phyloP scores from a whole-genome alignment of 1,284 basidiomycete genomes.

The Cutaneotrichosporon cutaneum region DNA sequence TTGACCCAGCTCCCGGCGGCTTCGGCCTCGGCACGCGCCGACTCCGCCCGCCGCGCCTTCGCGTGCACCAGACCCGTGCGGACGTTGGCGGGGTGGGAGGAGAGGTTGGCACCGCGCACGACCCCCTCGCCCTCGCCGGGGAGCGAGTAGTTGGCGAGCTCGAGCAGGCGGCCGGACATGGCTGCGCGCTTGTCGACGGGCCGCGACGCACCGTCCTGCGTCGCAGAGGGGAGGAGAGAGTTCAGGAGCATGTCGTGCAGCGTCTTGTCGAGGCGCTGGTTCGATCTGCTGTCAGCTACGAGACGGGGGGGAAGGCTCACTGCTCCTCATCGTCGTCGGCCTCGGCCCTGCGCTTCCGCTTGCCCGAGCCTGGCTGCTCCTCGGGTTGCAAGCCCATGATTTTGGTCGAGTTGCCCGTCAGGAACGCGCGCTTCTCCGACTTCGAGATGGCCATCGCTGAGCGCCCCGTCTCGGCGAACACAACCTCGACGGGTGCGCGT shows the following conservation, averaged over 20 bases:
- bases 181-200: constrained; percentile 51
- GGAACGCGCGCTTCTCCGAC: constrained; percentile 47
- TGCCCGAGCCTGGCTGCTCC: constrained; percentile 27
- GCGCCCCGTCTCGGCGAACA: constrained; percentile 35
- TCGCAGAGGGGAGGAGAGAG: constrained; percentile 40
- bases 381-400: constrained; percentile 46
- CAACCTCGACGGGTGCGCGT: constrained; percentile 34
- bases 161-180: constrained; percentile 43
- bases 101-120: constrained; percentile 24
- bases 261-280: constrained; percentile 50
- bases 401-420: constrained; percentile 49
- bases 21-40: constrained; percentile 36
- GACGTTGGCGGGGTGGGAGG: constrained; percentile 44
- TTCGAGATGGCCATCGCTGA: constrained; percentile 29
- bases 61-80: constrained; percentile 45
- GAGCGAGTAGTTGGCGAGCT: constrained; percentile 42
- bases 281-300: constrained; percentile 30
- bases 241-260: constrained; percentile 52
- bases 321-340: constrained; percentile 43
- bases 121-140: constrained; percentile 42
- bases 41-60: constrained; percentile 32
- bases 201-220: constrained; percentile 30
- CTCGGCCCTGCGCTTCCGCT: constrained; percentile 25
- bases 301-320: constrained; percentile 22
- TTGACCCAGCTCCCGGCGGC: constrained; percentile 45